These are phyloP conservation scores for Salvia splendens DNA, from an alignment of 257 asterid species.

Conservation along the genomic window DNA sequence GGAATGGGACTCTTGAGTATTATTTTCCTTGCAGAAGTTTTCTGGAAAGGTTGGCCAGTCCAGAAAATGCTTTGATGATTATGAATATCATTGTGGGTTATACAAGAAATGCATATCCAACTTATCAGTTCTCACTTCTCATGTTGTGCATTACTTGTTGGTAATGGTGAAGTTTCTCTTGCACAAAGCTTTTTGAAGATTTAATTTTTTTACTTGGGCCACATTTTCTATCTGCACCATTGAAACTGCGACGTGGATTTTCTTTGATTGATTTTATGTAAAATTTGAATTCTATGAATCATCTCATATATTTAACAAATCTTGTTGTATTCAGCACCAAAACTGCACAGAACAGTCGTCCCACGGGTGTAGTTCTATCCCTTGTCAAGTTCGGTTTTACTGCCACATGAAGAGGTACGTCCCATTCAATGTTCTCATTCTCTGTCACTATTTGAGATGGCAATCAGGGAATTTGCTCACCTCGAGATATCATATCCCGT, in stretches of 20 bases:
- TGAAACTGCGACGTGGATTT: background rate
- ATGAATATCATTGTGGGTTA: background rate
- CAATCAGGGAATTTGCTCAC: conserved; percentile 4
- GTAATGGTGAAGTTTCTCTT: conserved; percentile 3
- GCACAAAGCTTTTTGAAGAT: background rate
- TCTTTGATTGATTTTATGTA: background rate
- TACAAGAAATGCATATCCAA: background rate
- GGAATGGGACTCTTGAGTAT: no score
- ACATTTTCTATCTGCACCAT: conserved; percentile 21
- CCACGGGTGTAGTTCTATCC: conserved; percentile 35
- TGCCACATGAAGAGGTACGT: conserved; percentile 35
- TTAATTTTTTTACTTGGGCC: background rate
- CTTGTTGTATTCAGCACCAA: conserved; percentile 57
- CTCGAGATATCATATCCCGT: conserved; percentile 4
- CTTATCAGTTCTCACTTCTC: background rate
- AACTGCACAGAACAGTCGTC: conserved; percentile 65
- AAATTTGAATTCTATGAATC: background rate
- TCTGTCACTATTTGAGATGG: no score
- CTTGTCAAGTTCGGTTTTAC: conserved; percentile 22
- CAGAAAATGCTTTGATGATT: no score
- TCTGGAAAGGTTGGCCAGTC: no score
- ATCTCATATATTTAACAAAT: conserved; percentile 8
- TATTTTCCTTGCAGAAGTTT: no score
- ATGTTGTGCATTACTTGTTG: no score
- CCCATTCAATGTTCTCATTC: conserved; percentile 30